A percentile compares a stretch with the other conserved stretches of the same genome.
Conservation (phyloP, 2,329 filamentous ascomycete species). For the Hymenoscyphus linearis region DNA sequence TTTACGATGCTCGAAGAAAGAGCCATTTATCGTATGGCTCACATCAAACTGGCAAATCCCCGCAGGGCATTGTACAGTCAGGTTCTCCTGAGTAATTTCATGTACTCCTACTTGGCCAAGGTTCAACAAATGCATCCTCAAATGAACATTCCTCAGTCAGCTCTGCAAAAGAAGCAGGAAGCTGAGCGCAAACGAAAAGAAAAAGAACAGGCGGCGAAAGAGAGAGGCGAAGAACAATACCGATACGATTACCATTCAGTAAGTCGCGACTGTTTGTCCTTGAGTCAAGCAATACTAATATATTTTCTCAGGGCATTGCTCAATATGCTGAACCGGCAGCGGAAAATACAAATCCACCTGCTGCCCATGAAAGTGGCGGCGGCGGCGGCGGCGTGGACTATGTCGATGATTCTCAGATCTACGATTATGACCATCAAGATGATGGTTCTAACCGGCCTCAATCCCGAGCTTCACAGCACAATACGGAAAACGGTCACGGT, state of each 20-base stretch:
- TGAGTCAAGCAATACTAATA: conserved; percentile 5
- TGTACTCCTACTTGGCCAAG: conserved; percentile 98
- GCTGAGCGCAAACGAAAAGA: conserved; percentile 46
- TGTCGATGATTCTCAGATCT: conserved; percentile 46
- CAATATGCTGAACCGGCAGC: conserved; percentile 32
- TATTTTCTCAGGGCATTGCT: conserved; percentile 28
- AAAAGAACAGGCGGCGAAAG: conserved; percentile 31
- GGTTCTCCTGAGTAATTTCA: conserved; percentile 96
- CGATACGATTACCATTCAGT: conserved; percentile 35
- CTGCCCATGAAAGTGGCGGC: conserved; percentile 29
- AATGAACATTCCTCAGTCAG: conserved; percentile 79
- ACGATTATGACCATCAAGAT: conserved; percentile 41
- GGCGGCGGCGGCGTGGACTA: conserved; percentile 36
- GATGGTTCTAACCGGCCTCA: conserved; percentile 35
- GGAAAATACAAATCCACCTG: conserved; percentile 14
- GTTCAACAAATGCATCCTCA: conserved; percentile 98
- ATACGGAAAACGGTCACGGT: conserved; percentile 27
- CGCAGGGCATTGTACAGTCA: conserved; percentile 88
- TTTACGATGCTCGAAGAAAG: conserved; percentile 94
- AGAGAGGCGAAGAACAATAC: conserved; percentile 33
- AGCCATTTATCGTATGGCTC: conserved; percentile 97
- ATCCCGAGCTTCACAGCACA: conserved; percentile 32
- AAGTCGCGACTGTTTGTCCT: conserved; percentile 5
- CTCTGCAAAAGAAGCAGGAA: conserved; percentile 64
- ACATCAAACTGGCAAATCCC: conserved; percentile 98